phyloP scores from a whole-genome alignment of 805 yeast genomes.

The Hanseniaspora clermontiae region DNA sequence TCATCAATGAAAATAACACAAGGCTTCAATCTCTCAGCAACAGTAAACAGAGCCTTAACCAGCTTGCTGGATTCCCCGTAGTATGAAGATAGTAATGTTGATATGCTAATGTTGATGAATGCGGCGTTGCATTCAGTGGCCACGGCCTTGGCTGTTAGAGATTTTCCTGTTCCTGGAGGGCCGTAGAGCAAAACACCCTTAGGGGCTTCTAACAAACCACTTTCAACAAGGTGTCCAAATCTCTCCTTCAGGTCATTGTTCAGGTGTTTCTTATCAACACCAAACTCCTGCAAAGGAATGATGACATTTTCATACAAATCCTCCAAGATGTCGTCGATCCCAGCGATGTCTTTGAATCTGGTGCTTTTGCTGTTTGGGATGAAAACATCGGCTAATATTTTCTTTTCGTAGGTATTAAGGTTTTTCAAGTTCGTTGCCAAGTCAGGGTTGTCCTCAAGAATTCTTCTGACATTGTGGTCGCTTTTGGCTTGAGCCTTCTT shows the following conservation, averaged over 20 bases:
- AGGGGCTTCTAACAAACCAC: constrained; percentile 79
- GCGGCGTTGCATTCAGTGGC: constrained; percentile 88
- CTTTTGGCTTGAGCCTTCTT: constrained; percentile 49
- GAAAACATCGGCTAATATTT: constrained; percentile 65
- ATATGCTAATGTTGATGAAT: constrained; percentile 82
- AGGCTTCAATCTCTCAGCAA: constrained; percentile 82
- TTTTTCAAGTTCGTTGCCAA: constrained; percentile 36
- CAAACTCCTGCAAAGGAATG: constrained; percentile 44
- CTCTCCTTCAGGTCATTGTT: constrained; percentile 12
- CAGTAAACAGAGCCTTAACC: constrained; percentile 81
- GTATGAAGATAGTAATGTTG: constrained; percentile 93
- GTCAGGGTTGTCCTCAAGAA: constrained; percentile 48
- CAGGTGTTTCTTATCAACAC: constrained; percentile 4
- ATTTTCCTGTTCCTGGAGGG: constrained; percentile 97
- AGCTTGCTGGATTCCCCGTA: constrained; percentile 92
- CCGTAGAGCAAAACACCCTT: constrained; percentile 88
- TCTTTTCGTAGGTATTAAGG: constrained; percentile 55
- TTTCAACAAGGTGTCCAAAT: constrained; percentile 58
- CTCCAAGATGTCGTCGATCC: constrained; percentile 66
- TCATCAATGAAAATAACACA: constrained; percentile 93
- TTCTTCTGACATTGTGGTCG: constrained; percentile 46
- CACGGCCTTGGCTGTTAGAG: constrained; percentile 91
- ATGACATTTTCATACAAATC: constrained; percentile 81
- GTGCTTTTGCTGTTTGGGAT: constrained; percentile 73
- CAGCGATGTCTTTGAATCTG: constrained; percentile 75